phyloP scores from a whole-genome alignment of 2,329 filamentous ascomycete genomes.

The Paecilomyces sp. region DNA sequence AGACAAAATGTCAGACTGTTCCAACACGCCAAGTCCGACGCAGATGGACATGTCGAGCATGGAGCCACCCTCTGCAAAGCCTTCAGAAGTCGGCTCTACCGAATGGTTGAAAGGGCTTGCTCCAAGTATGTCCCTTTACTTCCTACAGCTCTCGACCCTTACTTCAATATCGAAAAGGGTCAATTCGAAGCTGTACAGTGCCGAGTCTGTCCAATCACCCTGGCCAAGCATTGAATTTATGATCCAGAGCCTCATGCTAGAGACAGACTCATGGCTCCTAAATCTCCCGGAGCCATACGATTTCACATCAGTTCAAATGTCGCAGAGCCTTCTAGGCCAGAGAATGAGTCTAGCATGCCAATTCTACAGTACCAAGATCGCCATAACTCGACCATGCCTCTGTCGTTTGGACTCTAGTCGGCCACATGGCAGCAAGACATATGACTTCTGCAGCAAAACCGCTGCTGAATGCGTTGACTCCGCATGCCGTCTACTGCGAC shows the following conservation, averaged over 20 bases:
- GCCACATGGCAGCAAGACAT: conserved; percentile 22
- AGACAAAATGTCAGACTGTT: conserved; percentile 14
- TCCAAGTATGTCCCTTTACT: conserved; percentile 35
- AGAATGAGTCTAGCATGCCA: conserved; percentile 34
- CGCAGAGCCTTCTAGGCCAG: conserved; percentile 25
- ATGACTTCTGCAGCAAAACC: conserved; percentile 30
- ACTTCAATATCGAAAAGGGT: conserved; percentile 30
- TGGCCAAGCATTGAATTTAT: conserved; percentile 33
- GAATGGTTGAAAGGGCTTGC: conserved; percentile 30
- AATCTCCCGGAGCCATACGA: conserved; percentile 32
- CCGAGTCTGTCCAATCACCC: conserved; percentile 24
- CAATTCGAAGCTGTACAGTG: conserved; percentile 32
- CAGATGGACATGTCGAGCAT: conserved; percentile 12
- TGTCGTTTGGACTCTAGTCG: conserved; percentile 30
- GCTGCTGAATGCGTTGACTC: conserved; percentile 36
- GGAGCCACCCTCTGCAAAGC: conserved; percentile 5
- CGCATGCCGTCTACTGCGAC: conserved; percentile 32
- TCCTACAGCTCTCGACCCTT: conserved; percentile 31
- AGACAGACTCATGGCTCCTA: conserved; percentile 34
- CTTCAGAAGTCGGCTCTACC: conserved; percentile 14
- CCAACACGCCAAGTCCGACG: conserved; percentile 12
- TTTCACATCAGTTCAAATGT: conserved; percentile 31
- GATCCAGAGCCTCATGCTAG: conserved; percentile 29
- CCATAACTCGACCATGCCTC: conserved; percentile 37
- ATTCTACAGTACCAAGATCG: conserved; percentile 37